Evolutionary conservation across 139 green algal species (phyloP).

Genomic region (Prasinococcaceae sp.): DNA sequence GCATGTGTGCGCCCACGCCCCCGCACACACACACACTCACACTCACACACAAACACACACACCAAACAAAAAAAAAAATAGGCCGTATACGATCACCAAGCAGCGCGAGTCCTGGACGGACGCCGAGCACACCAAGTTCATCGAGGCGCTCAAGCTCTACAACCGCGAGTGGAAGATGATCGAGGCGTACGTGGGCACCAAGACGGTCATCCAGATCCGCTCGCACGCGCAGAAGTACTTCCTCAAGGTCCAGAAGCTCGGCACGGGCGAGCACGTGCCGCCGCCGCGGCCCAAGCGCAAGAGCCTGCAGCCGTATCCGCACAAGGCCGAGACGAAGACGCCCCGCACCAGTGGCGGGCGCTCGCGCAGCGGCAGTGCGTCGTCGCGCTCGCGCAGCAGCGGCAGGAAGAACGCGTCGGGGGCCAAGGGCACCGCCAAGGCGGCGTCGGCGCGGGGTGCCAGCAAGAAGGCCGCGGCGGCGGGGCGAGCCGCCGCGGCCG

Average conservation of each 20-base stretch:
- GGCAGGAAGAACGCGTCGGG: too few species aligned
- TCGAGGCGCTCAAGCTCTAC: slow-evolving; percentile 47
- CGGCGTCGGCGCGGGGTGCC: too few species aligned
- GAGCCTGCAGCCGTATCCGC: slow-evolving; percentile 33
- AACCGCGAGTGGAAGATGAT: slow-evolving; percentile 44
- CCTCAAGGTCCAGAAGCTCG: slow-evolving; percentile 45
- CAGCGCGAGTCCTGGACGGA: slow-evolving; percentile 48
- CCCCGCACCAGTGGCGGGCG: too few species aligned
- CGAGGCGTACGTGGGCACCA: slow-evolving; percentile 30
- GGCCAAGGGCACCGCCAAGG: too few species aligned
- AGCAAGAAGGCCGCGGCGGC: too few species aligned
- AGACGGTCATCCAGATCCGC: slow-evolving; percentile 42
- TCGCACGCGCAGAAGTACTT: slow-evolving; percentile 60
- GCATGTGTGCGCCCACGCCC: too few species aligned
- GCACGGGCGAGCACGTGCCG: slow-evolving; percentile 32
- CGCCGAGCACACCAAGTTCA: slow-evolving; percentile 49
- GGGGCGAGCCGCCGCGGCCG: too few species aligned
- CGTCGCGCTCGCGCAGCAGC: too few species aligned
- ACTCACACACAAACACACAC: too few species aligned
- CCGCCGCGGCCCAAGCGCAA: slow-evolving; percentile 43
- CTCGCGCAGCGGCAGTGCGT: too few species aligned
- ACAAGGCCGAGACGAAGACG: too few species aligned
- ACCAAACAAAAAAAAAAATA: slow-evolving; percentile 38
- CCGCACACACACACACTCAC: too few species aligned
- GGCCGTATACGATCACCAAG: slow-evolving; percentile 57